A percentile compares a stretch with the other conserved stretches of the same genome.
Conservation (phyloP, 257 asterid genomes). For the Solanum rostratum region DNA sequence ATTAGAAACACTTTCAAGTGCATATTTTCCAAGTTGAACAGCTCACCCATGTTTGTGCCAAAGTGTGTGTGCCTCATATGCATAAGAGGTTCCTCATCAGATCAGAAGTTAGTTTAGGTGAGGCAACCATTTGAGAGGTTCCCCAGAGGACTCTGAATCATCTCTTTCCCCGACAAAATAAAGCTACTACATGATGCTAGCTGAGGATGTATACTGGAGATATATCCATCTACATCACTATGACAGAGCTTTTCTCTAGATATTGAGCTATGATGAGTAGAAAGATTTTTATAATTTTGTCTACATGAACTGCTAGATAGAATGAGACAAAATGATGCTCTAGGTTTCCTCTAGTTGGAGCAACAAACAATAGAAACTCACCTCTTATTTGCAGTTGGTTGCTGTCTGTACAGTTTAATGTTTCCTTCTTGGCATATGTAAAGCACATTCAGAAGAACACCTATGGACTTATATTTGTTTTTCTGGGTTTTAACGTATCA, state of each 20-base stretch:
- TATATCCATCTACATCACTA: background rate
- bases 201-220: background rate
- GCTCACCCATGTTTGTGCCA: background rate
- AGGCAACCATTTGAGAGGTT: background rate
- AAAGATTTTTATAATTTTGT: background rate
- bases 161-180: background rate
- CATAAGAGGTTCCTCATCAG: background rate
- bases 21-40: background rate
- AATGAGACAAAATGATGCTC: background rate
- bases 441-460: background rate
- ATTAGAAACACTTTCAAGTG: background rate
- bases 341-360: background rate
- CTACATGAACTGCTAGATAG: background rate
- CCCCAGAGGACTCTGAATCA: background rate
- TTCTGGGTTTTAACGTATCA: constrained; percentile 6
- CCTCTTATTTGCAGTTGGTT: background rate
- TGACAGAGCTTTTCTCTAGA: background rate
- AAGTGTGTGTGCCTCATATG: background rate
- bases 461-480: background rate
- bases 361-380: background rate
- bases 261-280: background rate
- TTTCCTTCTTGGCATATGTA: background rate
- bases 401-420: background rate
- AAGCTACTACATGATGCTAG: background rate
- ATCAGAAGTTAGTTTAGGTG: background rate